These are phyloP conservation scores for Rachicladosporium sp. DNA, from an alignment of 2,329 filamentous ascomycete species.

Conservation along the genomic window DNA sequence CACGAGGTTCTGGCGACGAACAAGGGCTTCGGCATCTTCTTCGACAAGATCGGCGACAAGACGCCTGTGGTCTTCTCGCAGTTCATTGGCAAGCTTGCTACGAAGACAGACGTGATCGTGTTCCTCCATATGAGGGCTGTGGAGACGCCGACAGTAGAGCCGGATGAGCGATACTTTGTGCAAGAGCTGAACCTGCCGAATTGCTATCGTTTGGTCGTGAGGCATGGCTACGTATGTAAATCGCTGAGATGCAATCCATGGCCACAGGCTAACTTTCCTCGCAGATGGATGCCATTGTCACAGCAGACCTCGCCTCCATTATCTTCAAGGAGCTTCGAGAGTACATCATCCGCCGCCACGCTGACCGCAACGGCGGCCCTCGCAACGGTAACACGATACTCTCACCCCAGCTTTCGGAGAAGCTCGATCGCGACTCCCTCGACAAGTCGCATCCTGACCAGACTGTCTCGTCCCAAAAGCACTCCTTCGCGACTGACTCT, in stretches of 20 bases:
- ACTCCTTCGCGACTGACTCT: too few species aligned
- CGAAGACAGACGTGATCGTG: conserved; percentile 54
- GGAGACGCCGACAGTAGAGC: conserved; percentile 41
- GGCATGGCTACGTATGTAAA: conserved; percentile 47
- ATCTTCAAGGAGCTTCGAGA: conserved; percentile 31
- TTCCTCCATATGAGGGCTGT: conserved; percentile 63
- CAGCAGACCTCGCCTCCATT: conserved; percentile 47
- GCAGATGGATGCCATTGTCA: conserved; percentile 53
- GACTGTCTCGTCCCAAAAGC: too few species aligned
- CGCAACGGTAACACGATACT: too few species aligned
- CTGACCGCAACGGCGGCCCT: neutral
- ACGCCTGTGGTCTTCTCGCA: conserved; percentile 58
- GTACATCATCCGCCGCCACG: conserved; percentile 8
- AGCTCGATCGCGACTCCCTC: too few species aligned
- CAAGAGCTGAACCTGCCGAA: conserved; percentile 35
- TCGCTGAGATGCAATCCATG: too few species aligned
- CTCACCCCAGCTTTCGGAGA: too few species aligned
- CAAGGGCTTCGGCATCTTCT: conserved; percentile 56
- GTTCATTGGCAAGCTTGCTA: conserved; percentile 59
- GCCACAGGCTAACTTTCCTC: too few species aligned
- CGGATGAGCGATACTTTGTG: conserved; percentile 38
- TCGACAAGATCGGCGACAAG: conserved; percentile 57
- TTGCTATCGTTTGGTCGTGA: conserved; percentile 56
- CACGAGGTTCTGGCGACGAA: conserved; percentile 1
- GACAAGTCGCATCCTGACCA: too few species aligned